These are phyloP conservation scores for Phytophthora fragariaefolia DNA, from an alignment of 352 stramenopile genomes.

Conservation along the genomic window DNA sequence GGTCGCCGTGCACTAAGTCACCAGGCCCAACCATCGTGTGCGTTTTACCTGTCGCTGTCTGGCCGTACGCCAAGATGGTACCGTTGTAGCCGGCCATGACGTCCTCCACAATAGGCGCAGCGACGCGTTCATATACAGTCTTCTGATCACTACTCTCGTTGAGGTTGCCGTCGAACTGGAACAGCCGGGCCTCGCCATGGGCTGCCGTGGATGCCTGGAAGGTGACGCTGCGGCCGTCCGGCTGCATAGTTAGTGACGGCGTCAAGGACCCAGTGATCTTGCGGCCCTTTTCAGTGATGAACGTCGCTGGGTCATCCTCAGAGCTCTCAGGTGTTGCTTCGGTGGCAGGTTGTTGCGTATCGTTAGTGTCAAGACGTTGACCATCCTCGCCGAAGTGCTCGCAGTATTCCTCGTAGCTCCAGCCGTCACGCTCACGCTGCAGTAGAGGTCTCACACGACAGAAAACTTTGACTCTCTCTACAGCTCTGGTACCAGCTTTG, in stretches of 20 bases:
- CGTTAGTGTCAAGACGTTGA: slow-evolving; percentile 25
- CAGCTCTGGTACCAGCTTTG: slow-evolving; percentile 24
- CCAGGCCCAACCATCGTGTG: slow-evolving; percentile 71
- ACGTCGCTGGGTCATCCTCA: slow-evolving; percentile 49
- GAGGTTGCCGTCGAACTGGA: slow-evolving; percentile 67
- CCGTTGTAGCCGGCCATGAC: slow-evolving; percentile 73
- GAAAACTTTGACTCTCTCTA: slow-evolving; percentile 76
- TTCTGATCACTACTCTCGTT: slow-evolving; percentile 49
- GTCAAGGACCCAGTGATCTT: slow-evolving; percentile 24
- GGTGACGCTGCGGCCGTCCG: slow-evolving; percentile 39
- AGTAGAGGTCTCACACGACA: slow-evolving; percentile 69
- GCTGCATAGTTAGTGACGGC: slow-evolving; percentile 37
- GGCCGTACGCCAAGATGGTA: slow-evolving; percentile 73
- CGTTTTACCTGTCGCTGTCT: slow-evolving; percentile 73
- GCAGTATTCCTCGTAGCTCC: slow-evolving; percentile 64
- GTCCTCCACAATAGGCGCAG: slow-evolving; percentile 62
- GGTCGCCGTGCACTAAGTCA: slow-evolving; percentile 39
- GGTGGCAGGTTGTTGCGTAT: slow-evolving; percentile 18
- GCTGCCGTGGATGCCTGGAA: slow-evolving; percentile 33
- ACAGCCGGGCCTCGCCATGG: slow-evolving; percentile 44
- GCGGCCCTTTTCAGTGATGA: slow-evolving; percentile 69
- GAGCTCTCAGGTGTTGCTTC: slow-evolving; percentile 26
- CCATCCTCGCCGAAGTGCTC: slow-evolving; percentile 41
- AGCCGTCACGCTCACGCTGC: slow-evolving; percentile 63
- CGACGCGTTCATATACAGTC: slow-evolving; percentile 57